Evolutionary conservation across 176 grass and related monocot genomes (phyloP).

Genomic region (Tillandsia leiboldiana): DNA sequence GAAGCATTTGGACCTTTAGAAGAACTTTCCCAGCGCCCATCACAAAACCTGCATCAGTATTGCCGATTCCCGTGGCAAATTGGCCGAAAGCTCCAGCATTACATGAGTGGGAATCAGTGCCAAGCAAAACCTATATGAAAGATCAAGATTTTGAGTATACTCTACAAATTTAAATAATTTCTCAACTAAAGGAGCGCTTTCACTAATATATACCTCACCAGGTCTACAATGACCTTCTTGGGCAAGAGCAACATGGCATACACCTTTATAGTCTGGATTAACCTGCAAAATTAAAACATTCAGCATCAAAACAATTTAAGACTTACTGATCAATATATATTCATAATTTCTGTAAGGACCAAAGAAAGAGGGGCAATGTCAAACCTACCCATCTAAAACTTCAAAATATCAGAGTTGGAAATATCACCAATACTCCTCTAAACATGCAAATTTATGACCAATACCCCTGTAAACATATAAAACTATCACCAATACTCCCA

Average conservation of each 20-base stretch:
- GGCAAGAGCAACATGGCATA: slow-evolving; percentile 84
- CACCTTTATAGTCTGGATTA: slow-evolving; percentile 96
- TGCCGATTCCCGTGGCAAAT: slow-evolving; percentile 95
- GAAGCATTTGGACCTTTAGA: slow-evolving; percentile 47
- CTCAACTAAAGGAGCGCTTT: neutral
- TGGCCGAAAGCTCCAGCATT: slow-evolving; percentile 98
- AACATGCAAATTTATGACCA: too few relatives aligned
- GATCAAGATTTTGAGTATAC: neutral
- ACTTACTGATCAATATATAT: neutral
- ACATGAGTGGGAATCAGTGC: slow-evolving; percentile 92
- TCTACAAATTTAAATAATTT: slow-evolving; percentile 5
- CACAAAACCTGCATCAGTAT: slow-evolving; percentile 93
- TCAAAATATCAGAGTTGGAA: too few relatives aligned
- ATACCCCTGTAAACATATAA: too few relatives aligned
- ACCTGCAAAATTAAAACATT: slow-evolving; percentile 35
- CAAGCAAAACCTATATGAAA: slow-evolving; percentile 66
- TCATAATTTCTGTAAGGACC: neutral
- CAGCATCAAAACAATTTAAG: slow-evolving; percentile 1
- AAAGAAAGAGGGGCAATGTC: too few relatives aligned
- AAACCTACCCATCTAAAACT: too few relatives aligned
- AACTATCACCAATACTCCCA: too few relatives aligned
- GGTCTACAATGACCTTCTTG: slow-evolving; percentile 96
- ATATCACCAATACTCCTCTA: too few relatives aligned
- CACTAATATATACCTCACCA: slow-evolving; percentile 47
- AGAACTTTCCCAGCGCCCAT: slow-evolving; percentile 85